A percentile compares a stretch with the other conserved stretches of the same genome.
Conservation (phyloP, 1,139 yeast species). For the Nakaseomyces sp. region DNA sequence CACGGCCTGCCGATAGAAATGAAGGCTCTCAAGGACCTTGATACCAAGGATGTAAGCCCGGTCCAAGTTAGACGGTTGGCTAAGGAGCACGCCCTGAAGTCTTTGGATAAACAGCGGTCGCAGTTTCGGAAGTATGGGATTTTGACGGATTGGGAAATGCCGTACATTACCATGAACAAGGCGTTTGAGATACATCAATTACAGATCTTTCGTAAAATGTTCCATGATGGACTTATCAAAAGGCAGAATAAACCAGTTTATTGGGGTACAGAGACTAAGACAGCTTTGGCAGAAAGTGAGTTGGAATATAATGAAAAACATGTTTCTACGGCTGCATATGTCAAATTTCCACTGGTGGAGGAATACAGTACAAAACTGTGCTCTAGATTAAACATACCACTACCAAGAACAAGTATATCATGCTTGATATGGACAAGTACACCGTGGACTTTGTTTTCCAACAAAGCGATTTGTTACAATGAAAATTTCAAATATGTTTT, state of each 20-base stretch:
- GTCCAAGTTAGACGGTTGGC: constrained; percentile 58
- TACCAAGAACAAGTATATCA: too few species aligned
- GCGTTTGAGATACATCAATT: constrained; percentile 70
- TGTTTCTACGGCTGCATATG: constrained; percentile 59
- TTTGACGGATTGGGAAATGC: constrained; percentile 70
- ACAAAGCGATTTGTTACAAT: constrained; percentile 73
- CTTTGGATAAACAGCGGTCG: constrained; percentile 53
- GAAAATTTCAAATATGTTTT: constrained; percentile 49
- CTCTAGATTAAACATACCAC: constrained; percentile 7
- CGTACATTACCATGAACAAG: constrained; percentile 65
- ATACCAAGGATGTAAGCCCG: constrained; percentile 33
- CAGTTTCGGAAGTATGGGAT: constrained; percentile 67
- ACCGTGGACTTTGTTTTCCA: constrained; percentile 94
- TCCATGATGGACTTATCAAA: constrained; percentile 58
- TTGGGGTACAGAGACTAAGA: constrained; percentile 92
- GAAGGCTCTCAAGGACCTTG: constrained; percentile 48
- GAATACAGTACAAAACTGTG: constrained; percentile 14
- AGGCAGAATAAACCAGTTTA: constrained; percentile 91
- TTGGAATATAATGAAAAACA: constrained; percentile 75
- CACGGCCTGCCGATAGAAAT: constrained; percentile 95
- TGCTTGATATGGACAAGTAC: constrained; percentile 90
- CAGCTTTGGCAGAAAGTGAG: constrained; percentile 96
- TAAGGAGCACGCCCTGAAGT: constrained; percentile 52
- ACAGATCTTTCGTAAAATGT: constrained; percentile 55
- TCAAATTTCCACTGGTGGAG: constrained; percentile 51